Base-by-base conservation (phyloP, 2,329 filamentous ascomycete genomes). In the Aspergillus alliaceus region DNA sequence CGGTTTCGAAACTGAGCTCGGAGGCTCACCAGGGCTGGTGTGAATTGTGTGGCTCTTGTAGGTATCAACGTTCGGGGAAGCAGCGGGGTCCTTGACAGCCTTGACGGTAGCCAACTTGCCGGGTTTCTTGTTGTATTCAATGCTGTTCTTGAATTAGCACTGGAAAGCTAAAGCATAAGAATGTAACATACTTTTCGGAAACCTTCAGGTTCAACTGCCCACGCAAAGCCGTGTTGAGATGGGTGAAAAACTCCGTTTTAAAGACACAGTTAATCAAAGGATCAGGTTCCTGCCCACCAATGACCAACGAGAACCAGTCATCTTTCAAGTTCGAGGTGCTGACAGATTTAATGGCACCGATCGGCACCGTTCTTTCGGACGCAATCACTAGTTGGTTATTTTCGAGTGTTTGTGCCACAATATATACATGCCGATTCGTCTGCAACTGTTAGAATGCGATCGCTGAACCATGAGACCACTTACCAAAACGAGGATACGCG, bases 91-190 rank as follows among this genome's bases (percentile, higher is more conserved):
- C 77, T 96, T 96, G 59, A 96, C 71, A 8, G 90, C 90, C 79
- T 98, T 98, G 70, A 99, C 90, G 6, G 86, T 77, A 53, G 93
- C 90, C 73, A 91, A 84, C 79, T 99, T 99, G 54, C 91, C 91
- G 1, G 95, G 95, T 77, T 99, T 99, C 83, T 98, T 99, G 71
- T 93, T 93, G 75, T 96, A 99, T 72, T 96, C 91, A 65, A 99
- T 93, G 5, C 78, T 83, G 54, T 34, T n/a, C 25, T 12, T 22
- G 44, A 20, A 40, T 69, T 56, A 66, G 62, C 54, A 20, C n/a
- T 22, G 25, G n/a, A 24, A 22, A 18, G 6, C 7, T 7, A 12
- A 8, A 6, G 24, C 8, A 27, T n/a, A n/a, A 24, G 42, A 44
- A 11, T 15, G 9, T 20, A 51, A 75, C 80, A 77, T 72, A 82